These are phyloP conservation scores for Eimeria falciformis DNA, from an alignment of 169 alveolate species.

Conservation along the genomic window DNA sequence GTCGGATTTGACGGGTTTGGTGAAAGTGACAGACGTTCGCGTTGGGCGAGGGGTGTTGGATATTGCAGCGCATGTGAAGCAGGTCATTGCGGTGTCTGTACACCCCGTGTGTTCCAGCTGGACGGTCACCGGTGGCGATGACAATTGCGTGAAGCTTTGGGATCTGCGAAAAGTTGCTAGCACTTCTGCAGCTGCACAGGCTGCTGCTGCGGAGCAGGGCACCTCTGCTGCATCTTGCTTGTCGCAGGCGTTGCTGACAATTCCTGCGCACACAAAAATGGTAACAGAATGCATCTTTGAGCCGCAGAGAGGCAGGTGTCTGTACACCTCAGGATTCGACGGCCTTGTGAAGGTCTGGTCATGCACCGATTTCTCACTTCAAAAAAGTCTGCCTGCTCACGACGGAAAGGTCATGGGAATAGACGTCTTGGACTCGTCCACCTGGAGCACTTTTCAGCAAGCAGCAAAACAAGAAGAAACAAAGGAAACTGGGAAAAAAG, in stretches of 20 bases:
- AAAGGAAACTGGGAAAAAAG: background rate
- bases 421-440: constrained; percentile 14
- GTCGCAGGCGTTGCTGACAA: constrained; percentile 36
- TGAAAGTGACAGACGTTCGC: constrained; percentile 92
- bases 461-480: background rate
- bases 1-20: constrained; percentile 92
- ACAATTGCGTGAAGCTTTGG: constrained; percentile 92
- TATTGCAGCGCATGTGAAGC: constrained; percentile 87
- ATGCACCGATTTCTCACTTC: constrained; percentile 54
- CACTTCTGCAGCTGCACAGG: constrained; percentile 17
- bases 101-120: constrained; percentile 84
- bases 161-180: constrained; percentile 87
- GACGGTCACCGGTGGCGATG: constrained; percentile 92
- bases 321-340: constrained; percentile 70
- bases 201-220: background rate
- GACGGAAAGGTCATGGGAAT: constrained; percentile 74
- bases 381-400: constrained; percentile 47
- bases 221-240: constrained; percentile 7
- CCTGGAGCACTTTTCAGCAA: background rate
- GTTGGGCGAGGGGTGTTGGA: constrained; percentile 88
- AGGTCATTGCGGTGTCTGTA: constrained; percentile 85
- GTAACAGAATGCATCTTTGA: constrained; percentile 68
- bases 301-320: constrained; percentile 71
- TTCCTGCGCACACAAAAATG: constrained; percentile 78
- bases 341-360: constrained; percentile 72